Evolutionary conservation across 768 basidiomycete species (phyloP), one percentile per base, ranked within the genome.

Genomic region (Pilatotrama ljubarskyi): DNA sequence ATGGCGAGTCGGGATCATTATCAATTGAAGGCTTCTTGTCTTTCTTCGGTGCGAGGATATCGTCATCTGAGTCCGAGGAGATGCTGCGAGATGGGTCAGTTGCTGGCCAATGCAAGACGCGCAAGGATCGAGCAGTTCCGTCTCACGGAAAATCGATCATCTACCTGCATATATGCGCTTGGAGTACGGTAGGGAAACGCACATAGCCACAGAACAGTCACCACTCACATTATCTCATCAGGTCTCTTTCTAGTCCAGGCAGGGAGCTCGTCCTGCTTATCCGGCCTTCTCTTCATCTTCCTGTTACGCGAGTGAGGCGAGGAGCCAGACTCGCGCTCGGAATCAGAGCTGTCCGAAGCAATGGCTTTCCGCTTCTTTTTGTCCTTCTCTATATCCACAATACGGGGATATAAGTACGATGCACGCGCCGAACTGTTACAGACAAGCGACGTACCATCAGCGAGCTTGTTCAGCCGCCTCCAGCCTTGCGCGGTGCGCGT

Each of bases 391-490:
- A 37, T 20, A 24, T 6, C 11, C 17, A 29, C 24, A n/a, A 51
- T 37, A 29, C 20, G 0, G 32, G 26, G 18, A 6, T 24, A 25
- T 51, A 11, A 37, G 41, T 32, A 57, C 25, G 55, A 20, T 8
- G 37, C 15, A 18, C 15, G 25, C 49, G 18, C 50, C 47, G 40
- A 51, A 22, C 41, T 17, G 43, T 51, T 20, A 18, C 37, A 35
- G n/a, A 22, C 20, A 46, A 11, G 26, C 13, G 18, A 51, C 77
- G 51, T 62, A 90, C 90, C 80, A 71, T 83, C 83, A 44, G 78
- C 79, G 14, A 80, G 72, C 68, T 82, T 75, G 24, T 85, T 80
- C 41, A 92, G 70, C 58, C 78, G 80, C 68, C 77, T 82, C 87
- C 90, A 90, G 3, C 79, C 75, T 51, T 79, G 74, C 4, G 76